Evolutionary conservation across 2,329 filamentous ascomycete genomes (phyloP), one percentile per base, ranked within the genome.

Genomic region (Paraconiothyrium brasiliense): DNA sequence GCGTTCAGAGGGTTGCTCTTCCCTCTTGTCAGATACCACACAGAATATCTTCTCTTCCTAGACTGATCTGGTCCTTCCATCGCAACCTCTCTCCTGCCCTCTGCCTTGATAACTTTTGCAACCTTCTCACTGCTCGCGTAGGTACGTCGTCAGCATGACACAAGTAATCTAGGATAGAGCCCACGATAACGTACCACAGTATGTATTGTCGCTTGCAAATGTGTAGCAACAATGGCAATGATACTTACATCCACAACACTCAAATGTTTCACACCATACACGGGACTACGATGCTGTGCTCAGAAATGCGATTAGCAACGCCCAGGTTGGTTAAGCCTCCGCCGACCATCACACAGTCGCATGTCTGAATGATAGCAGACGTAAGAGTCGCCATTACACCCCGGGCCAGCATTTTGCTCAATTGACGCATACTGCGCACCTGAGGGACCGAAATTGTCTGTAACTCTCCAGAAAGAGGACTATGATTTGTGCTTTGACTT

Each of bases 261-360:
- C 30, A 51, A 51, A 22, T 24, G 13, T 8, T 13, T 10, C 16
- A 51, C 48, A 4, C 30, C 48, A 6, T 51, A 51, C 32, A 51
- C 48, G 5, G 22, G 30, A 20, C 20, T 20, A 20, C 20, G 20
- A 20, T 59, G 39, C 30, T 30, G 34, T 63, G 35, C 24, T 70
- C 66, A 4, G 58, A 65, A 49, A 73, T 54, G 3, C 70, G 59
- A 22, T 66, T 68, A 3, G 69, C 67, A 16, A 71, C 62, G 4
- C 67, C 63, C 6, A 69, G 43, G 1, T 70, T 70, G 8, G 57
- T 68, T 1, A 64, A 55, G 3, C 67, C 71, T 1, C 66, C 71
- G 2, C 69, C 69, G 11, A 72, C 63, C 20, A 73, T 57, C 14
- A 73, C 47, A 34, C 66, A 72, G 34, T 71, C 69, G 49, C 67